Conservation (phyloP, 441 rosid genomes). For the Flueggea neowawraea region DNA sequence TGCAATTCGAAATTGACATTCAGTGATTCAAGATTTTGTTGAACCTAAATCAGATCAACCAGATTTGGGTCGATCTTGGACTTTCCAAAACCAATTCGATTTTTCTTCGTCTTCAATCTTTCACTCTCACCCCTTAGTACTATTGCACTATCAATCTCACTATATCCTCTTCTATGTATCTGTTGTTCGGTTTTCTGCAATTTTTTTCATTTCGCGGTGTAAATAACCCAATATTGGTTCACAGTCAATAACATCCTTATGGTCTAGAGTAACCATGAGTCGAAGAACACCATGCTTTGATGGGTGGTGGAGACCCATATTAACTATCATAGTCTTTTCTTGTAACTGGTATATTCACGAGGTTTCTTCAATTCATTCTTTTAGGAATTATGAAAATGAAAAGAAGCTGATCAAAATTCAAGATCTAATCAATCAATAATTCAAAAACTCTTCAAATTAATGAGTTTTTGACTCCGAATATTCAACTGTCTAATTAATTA, state of each 20-base stretch:
- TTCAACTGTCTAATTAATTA: background rate
- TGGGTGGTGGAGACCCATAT: too few species aligned
- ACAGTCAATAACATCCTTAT: conserved; percentile 1
- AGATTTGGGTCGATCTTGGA: too few species aligned
- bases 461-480: background rate
- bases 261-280: background rate
- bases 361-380: background rate
- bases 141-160: too few species aligned
- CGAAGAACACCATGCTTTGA: too few species aligned
- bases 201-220: background rate
- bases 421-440: background rate
- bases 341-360: too few species aligned
- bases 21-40: too few species aligned
- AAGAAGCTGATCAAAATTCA: background rate
- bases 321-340: background rate
- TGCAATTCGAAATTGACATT: too few species aligned
- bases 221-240: background rate
- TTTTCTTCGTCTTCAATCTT: too few species aligned
- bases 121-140: too few species aligned
- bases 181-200: background rate
- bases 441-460: background rate
- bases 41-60: too few species aligned
- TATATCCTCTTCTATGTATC: too few species aligned
- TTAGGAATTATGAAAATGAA: background rate
- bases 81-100: too few species aligned